Conservation (phyloP, 768 basidiomycete genomes). For the Macrolepiota albuminosa region DNA sequence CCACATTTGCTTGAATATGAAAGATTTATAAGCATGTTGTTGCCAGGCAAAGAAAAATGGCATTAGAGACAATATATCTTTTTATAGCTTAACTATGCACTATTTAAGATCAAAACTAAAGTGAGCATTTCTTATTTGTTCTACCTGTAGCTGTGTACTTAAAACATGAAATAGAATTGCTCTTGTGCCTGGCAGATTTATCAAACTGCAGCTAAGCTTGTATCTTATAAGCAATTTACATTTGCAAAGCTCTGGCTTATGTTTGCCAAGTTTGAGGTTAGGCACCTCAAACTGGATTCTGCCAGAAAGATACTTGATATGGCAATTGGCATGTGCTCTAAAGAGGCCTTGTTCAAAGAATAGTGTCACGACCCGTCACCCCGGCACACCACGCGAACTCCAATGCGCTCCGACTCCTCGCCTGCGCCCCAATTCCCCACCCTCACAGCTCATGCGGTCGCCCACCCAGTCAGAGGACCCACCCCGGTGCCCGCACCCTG, state of each 20-base stretch:
- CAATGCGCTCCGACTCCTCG: too few relatives aligned
- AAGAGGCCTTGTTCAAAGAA: conserved; percentile 91
- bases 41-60: conserved; percentile 87
- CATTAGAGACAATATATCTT: conserved; percentile 34
- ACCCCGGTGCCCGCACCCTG: too few relatives aligned
- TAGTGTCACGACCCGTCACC: conserved; percentile 39
- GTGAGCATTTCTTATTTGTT: conserved; percentile 31
- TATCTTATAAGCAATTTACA: conserved; percentile 96
- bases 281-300: conserved; percentile 73
- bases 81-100: conserved; percentile 91
- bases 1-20: conserved; percentile 61
- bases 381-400: too few relatives aligned
- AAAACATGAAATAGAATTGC: conserved; percentile 54
- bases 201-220: conserved; percentile 80
- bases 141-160: neutral
- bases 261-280: conserved; percentile 89
- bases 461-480: too few relatives aligned
- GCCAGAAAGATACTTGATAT: conserved; percentile 88
- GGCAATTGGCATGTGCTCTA: conserved; percentile 93
- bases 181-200: conserved; percentile 86
- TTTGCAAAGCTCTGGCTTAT: conserved; percentile 98
- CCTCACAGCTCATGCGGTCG: too few relatives aligned
- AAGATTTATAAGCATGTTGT: conserved; percentile 97
- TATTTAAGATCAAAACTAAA: conserved; percentile 95
- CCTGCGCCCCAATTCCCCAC: too few relatives aligned